Conservation (phyloP, 495 filamentous ascomycete species). For the Staphylotrichum tortipilum region DNA sequence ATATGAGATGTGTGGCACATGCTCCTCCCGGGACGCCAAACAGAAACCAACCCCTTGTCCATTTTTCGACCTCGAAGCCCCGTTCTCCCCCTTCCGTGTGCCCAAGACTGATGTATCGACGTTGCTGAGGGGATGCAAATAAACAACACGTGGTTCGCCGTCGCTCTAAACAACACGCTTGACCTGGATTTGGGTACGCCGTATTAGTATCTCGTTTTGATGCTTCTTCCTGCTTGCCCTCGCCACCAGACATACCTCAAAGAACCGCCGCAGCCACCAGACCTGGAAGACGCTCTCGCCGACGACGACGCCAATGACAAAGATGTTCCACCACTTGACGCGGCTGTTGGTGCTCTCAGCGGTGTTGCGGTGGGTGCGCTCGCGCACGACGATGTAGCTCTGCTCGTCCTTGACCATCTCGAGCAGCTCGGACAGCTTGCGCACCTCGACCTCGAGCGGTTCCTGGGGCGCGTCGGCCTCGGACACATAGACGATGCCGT, state of each 20-base stretch:
- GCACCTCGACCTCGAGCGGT: conserved; percentile 86
- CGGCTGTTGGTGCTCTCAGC: conserved; percentile 95
- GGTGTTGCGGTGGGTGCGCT: conserved; percentile 93
- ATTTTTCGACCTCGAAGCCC: background rate
- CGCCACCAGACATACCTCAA: conserved; percentile 85
- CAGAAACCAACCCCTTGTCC: background rate
- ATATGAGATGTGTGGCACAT: conserved; percentile 2
- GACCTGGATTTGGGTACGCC: conserved; percentile 14
- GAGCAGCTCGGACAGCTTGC: conserved; percentile 73
- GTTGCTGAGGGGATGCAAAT: conserved; percentile 4
- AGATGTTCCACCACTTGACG: conserved; percentile 99
- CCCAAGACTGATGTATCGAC: background rate
- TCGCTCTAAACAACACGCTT: conserved; percentile 28
- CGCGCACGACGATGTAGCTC: conserved; percentile 89
- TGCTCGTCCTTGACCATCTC: conserved; percentile 95
- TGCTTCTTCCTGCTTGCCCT: too few species aligned
- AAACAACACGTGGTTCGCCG: background rate
- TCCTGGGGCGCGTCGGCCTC: conserved; percentile 77
- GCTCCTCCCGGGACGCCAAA: conserved; percentile 12
- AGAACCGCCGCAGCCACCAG: conserved; percentile 98
- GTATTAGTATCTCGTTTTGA: too few species aligned
- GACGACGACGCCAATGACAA: conserved; percentile 81
- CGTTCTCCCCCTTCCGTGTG: conserved; percentile 7
- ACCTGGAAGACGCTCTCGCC: conserved; percentile 96
- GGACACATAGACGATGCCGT: conserved; percentile 95